Conservation (phyloP, 2,329 filamentous ascomycete species). For the Arthrobotrys musiformis region DNA sequence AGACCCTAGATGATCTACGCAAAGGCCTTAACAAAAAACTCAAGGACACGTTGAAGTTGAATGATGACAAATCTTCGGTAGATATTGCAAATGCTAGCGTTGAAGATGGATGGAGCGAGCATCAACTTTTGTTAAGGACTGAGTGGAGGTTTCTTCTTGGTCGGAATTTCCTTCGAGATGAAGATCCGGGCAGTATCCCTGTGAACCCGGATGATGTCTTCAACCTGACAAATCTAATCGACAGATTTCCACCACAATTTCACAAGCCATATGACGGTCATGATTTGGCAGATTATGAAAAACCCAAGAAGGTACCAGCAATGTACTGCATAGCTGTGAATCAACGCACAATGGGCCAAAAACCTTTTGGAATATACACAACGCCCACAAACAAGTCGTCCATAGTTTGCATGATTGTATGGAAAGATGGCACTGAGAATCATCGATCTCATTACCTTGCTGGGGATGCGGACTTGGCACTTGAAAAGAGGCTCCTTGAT, state of each 20-base stretch:
- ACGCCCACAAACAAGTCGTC: constrained; percentile 8
- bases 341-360: not conserved
- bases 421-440: not conserved
- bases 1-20: not conserved
- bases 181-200: not conserved
- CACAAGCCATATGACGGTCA: not conserved
- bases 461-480: constrained; percentile 19
- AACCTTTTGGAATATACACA: not conserved
- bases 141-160: not conserved
- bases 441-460: constrained; percentile 36
- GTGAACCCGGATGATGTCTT: not conserved
- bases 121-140: not conserved
- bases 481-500: not conserved
- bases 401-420: constrained; percentile 22
- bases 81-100: not conserved
- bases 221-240: not conserved
- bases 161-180: not conserved
- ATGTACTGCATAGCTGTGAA: constrained; percentile 11
- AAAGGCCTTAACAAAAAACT: not conserved
- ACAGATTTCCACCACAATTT: not conserved
- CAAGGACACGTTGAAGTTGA: not conserved
- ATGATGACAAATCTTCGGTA: not conserved
- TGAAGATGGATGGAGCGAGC: not conserved
- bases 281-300: not conserved
- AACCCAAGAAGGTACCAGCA: not conserved